phyloP scores from a whole-genome alignment of 129 eudicot species.

The Pseudognaphalium luteoalbum region DNA sequence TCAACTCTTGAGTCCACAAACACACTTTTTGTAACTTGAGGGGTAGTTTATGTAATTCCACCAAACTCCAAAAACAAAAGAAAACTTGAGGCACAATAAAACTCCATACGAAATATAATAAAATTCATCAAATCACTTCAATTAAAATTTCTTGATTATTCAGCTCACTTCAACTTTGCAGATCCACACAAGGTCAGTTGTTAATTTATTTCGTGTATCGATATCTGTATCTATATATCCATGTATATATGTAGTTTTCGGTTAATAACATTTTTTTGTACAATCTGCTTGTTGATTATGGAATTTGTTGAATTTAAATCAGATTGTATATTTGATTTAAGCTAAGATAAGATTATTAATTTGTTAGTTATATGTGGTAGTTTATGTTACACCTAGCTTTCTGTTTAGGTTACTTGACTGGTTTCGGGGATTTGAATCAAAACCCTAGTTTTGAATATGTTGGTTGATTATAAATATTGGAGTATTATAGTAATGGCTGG shows the following conservation, averaged over 20 bases:
- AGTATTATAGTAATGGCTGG: not conserved
- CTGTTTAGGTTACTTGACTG: not conserved
- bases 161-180: conserved; percentile 3
- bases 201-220: not conserved
- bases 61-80: not conserved
- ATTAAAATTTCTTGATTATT: not conserved
- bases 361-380: not conserved
- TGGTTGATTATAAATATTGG: not conserved
- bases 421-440: not conserved
- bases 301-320: not conserved
- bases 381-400: not conserved
- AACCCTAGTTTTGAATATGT: conserved; percentile 24
- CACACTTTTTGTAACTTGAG: not conserved
- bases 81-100: conserved; percentile 16
- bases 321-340: not conserved
- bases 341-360: no score
- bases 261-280: not conserved
- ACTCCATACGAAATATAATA: not conserved
- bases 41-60: not conserved
- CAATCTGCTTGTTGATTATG: not conserved
- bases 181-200: not conserved
- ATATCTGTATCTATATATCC: not conserved
- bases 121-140: not conserved
- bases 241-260: not conserved
- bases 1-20: not conserved